Evolutionary conservation across 331 rosid genomes (phyloP), one percentile per base, ranked within the genome.

Genomic region (Saraca asoca): DNA sequence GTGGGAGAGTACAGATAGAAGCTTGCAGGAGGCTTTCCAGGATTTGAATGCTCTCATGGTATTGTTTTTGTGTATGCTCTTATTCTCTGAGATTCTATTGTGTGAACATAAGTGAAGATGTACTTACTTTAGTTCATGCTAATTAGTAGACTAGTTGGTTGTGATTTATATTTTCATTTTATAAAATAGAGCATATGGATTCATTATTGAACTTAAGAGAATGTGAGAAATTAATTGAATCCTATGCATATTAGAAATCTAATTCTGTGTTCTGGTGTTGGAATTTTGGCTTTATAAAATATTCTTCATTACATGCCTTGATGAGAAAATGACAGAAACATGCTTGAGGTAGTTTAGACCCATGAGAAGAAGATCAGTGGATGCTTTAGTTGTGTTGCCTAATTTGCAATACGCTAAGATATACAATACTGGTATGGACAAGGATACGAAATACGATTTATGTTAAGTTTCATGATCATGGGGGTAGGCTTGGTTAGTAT

Each of bases 31-130:
- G 0, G 98, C 98, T 73, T 93, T 93, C 73, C 98, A 82, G 87
- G 97, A 93, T 82, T 80, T 93, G 85, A 93, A 93, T 84, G 97
- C 97, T 77, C 95, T 90, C 16, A 93, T 93, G 98, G 95, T 88
- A 83, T 75, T 75, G 35, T 12, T 39, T 68, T 12, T 37, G n/a
- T 19, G 41, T 55, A 48, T 62, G 46, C 44, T 62, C 51, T 59
- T 7, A 15, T 51, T 31, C 1, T 52, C 56, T 52, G 18, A 29
- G 1, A 39, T 5, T 39, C 24, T 24, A 8, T 14, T 49, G 6
- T n/a, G 51, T 19, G 49, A 15, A 46, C 41, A 31, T 9, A 60
- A 20, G 45, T 12, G 39, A 67, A 29, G 19, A 13, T 57, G 17
- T 0, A 0, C 12, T 7, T 42, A n/a, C 49, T 43, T 43, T 5